Conservation (phyloP, 2,329 filamentous ascomycete genomes). For the Kalmusia sp. region DNA sequence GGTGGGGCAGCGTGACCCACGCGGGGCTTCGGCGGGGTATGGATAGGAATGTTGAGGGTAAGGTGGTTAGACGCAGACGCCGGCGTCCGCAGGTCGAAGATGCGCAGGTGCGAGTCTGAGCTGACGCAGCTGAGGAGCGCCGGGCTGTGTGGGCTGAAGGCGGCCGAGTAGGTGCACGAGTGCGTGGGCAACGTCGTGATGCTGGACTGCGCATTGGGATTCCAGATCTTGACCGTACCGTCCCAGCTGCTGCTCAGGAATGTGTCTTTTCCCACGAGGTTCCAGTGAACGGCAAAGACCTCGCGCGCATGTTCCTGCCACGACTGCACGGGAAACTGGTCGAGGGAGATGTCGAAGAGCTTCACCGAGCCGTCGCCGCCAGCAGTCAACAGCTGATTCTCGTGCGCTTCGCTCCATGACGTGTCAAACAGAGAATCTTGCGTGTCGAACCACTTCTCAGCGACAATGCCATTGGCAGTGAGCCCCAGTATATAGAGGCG, state of each 20-base stretch:
- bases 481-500: slow-evolving; percentile 84
- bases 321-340: slow-evolving; percentile 85
- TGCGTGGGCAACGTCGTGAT: slow-evolving; percentile 88
- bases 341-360: slow-evolving; percentile 83
- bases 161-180: slow-evolving; percentile 91
- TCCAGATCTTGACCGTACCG: slow-evolving; percentile 95
- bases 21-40: slow-evolving; percentile 67
- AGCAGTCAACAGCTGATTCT: slow-evolving; percentile 88
- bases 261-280: slow-evolving; percentile 85
- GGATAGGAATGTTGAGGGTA: slow-evolving; percentile 81
- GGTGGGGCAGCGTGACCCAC: slow-evolving; percentile 50
- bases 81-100: slow-evolving; percentile 92
- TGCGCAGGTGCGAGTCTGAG: slow-evolving; percentile 84
- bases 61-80: slow-evolving; percentile 88
- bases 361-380: slow-evolving; percentile 95
- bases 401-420: slow-evolving; percentile 94
- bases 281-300: slow-evolving; percentile 93
- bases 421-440: slow-evolving; percentile 97
- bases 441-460: slow-evolving; percentile 93
- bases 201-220: slow-evolving; percentile 75
- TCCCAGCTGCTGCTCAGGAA: slow-evolving; percentile 96
- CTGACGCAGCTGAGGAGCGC: slow-evolving; percentile 86
- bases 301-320: slow-evolving; percentile 95
- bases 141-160: slow-evolving; percentile 88
- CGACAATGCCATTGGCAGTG: slow-evolving; percentile 81